Percentiles rank a stretch among this genome's conserved stretches.
Evolutionary conservation across 371 early-diverging fungal genomes (phyloP).

Genomic region (Syncephalastrum sp.): DNA sequence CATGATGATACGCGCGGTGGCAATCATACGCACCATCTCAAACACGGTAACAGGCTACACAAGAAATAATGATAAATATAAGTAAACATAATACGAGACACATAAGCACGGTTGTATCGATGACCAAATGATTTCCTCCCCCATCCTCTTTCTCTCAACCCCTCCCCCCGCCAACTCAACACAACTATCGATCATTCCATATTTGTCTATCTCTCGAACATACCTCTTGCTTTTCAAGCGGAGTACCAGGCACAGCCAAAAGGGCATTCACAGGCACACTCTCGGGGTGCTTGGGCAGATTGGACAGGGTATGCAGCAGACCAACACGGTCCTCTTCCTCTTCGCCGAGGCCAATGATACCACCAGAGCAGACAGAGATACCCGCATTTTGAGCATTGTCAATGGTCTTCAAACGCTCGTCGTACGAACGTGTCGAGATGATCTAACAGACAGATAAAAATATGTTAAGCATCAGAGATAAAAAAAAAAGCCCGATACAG

Average conservation of each 20-base stretch:
- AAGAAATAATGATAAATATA: background rate
- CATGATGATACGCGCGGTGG: constrained; percentile 85
- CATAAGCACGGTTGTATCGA: no score
- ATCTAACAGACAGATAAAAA: constrained; percentile 35
- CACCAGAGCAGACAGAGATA: constrained; percentile 87
- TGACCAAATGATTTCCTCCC: no score
- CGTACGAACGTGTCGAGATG: constrained; percentile 82
- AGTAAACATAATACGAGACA: background rate
- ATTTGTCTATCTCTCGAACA: background rate
- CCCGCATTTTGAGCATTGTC: constrained; percentile 78
- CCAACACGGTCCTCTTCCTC: constrained; percentile 75
- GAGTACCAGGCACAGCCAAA: constrained; percentile 82
- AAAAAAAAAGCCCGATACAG: background rate
- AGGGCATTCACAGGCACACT: constrained; percentile 84
- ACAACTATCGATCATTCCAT: background rate
- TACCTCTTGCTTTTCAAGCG: constrained; percentile 75
- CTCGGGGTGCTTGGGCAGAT: constrained; percentile 80
- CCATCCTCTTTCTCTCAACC: no score
- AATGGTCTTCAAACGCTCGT: constrained; percentile 80
- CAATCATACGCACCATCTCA: constrained; percentile 88
- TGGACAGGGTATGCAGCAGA: constrained; percentile 75
- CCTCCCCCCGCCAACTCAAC: no score
- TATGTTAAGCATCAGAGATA: background rate
- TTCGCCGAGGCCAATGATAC: constrained; percentile 88
- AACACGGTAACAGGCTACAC: constrained; percentile 75